Percentiles rank a stretch among this genome's conserved stretches.
These are phyloP conservation scores for Fonsecaea nubica DNA, from an alignment of 2,329 filamentous ascomycete genomes.

Conservation along the genomic window DNA sequence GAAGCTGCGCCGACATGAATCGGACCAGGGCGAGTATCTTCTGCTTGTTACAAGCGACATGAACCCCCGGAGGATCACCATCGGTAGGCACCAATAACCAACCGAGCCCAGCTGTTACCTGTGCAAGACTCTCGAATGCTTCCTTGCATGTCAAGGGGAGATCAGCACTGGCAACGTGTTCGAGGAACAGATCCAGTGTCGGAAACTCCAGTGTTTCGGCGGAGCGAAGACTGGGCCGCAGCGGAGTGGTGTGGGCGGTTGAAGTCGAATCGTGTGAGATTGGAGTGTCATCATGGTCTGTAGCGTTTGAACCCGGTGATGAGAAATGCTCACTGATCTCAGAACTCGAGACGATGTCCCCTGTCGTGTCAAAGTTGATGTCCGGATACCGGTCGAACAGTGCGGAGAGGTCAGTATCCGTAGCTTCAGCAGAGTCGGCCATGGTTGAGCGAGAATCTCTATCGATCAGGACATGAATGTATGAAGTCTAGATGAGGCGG, in stretches of 20 bases:
- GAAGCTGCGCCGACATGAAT: constrained; percentile 20
- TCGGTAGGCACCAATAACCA: constrained; percentile 11
- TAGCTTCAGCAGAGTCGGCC: constrained; percentile 16
- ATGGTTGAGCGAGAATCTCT: constrained; percentile 9
- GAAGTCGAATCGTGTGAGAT: constrained; percentile 21
- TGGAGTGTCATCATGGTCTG: constrained; percentile 27
- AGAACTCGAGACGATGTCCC: neutral
- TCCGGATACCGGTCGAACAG: constrained; percentile 37
- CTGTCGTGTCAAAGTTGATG: constrained; percentile 33
- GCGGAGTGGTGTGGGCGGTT: constrained; percentile 34
- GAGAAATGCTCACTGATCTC: constrained; percentile 24
- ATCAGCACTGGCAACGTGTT: constrained; percentile 19
- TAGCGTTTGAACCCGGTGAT: constrained; percentile 31
- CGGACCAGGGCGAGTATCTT: constrained; percentile 11
- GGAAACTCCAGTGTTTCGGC: constrained; percentile 4
- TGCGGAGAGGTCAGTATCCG: constrained; percentile 26
- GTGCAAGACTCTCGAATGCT: constrained; percentile 24
- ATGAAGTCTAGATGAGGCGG: neutral
- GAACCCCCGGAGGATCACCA: neutral
- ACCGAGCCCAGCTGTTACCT: constrained; percentile 21
- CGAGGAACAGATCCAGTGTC: constrained; percentile 18
- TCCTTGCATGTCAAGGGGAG: constrained; percentile 25
- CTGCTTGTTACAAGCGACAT: constrained; percentile 14
- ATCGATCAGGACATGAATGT: neutral
- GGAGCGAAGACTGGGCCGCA: constrained; percentile 11